A percentile compares a stretch with the other conserved stretches of the same genome.
Evolutionary conservation across 805 yeast genomes (phyloP).

Genomic region (Saturnispora bothae): DNA sequence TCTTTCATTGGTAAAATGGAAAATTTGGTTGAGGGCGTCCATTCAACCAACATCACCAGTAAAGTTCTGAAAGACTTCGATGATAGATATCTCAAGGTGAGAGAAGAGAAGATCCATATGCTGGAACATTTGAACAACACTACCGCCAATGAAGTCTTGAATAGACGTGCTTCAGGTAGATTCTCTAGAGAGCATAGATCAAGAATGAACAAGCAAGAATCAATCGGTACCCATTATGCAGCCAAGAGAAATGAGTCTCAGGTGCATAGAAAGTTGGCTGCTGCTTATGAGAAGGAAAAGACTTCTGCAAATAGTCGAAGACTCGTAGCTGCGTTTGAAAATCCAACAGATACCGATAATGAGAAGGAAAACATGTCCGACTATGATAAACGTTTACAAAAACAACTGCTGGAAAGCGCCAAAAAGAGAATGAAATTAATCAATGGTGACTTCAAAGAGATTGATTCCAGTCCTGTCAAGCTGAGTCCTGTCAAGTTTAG

Average conservation of each 20-base stretch:
- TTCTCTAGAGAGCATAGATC: constrained; percentile 36
- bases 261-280: too few species aligned
- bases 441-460: constrained; percentile 21
- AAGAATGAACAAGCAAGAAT: constrained; percentile 40
- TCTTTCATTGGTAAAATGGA: constrained; percentile 24
- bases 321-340: background rate
- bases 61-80: constrained; percentile 37
- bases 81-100: constrained; percentile 30
- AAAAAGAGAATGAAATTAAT: constrained; percentile 20
- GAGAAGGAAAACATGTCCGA: constrained; percentile 9
- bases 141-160: constrained; percentile 17
- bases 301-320: background rate
- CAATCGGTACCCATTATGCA: constrained; percentile 39
- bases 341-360: background rate
- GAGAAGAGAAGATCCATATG: constrained; percentile 19
- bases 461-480: constrained; percentile 23
- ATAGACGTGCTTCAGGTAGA: constrained; percentile 26
- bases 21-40: constrained; percentile 33
- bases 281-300: background rate
- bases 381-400: constrained; percentile 20
- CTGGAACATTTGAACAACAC: constrained; percentile 19
- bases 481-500: too few species aligned
- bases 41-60: constrained; percentile 36
- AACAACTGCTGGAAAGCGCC: constrained; percentile 21
- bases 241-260: constrained; percentile 25